Conservation (phyloP, 108 stramenopile species). For the Nitzschia putrida region DNA sequence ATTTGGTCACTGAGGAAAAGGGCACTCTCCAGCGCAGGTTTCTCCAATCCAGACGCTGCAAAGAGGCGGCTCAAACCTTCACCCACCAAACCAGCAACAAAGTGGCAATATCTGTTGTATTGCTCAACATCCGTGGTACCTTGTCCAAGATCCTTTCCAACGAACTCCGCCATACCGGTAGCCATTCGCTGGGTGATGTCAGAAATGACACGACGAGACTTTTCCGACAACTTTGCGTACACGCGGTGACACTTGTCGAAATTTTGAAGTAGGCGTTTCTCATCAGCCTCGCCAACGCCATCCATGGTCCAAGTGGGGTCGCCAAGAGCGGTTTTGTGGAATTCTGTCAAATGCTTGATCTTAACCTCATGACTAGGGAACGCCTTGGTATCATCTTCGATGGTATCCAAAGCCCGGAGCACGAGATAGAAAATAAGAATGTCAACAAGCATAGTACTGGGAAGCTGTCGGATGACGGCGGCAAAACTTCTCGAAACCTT, state of each 20-base stretch:
- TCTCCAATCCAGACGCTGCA: conserved; percentile 78
- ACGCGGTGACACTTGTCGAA: conserved; percentile 90
- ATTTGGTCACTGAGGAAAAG: conserved; percentile 91
- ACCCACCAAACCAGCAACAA: conserved; percentile 97
- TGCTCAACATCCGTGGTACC: conserved; percentile 88
- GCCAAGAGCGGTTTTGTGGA: conserved; percentile 84
- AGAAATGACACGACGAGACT: conserved; percentile 76
- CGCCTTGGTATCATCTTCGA: conserved; percentile 98
- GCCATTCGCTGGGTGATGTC: conserved; percentile 98
- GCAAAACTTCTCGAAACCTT: conserved; percentile 97
- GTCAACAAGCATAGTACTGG: conserved; percentile 81
- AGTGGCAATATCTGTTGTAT: conserved; percentile 98
- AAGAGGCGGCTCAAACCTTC: conserved; percentile 97
- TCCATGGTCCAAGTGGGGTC: conserved; percentile 86
- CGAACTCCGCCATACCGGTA: conserved; percentile 98
- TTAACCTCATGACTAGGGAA: conserved; percentile 84
- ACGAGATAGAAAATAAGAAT: conserved; percentile 97
- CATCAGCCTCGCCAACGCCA: conserved; percentile 96
- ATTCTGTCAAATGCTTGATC: conserved; percentile 74
- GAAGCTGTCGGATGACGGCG: conserved; percentile 95
- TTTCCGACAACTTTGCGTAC: conserved; percentile 62
- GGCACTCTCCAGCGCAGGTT: conserved; percentile 57
- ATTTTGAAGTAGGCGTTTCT: conserved; percentile 85
- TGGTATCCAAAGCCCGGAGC: conserved; percentile 94
- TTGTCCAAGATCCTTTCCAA: conserved; percentile 94